Conservation (phyloP, 2,329 filamentous ascomycete genomes). For the Aspergillus sp. region DNA sequence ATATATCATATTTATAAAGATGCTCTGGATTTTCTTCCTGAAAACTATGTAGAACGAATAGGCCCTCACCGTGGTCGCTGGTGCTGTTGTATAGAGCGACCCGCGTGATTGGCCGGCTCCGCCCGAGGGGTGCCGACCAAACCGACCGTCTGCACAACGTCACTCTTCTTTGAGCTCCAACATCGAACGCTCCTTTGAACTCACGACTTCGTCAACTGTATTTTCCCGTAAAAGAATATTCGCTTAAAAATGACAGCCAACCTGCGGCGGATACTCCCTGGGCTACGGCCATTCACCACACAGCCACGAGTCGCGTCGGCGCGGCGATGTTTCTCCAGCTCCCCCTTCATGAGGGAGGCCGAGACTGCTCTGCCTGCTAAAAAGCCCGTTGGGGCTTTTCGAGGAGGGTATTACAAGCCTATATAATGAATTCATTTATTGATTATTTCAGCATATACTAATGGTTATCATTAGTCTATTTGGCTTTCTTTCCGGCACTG, state of each 20-base stretch:
- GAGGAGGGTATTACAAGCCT: conserved; percentile 61
- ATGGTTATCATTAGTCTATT: conserved; percentile 63
- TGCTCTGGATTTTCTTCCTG: neutral
- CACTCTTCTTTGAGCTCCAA: conserved; percentile 15
- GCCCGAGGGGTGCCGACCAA: conserved; percentile 12
- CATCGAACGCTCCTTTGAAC: neutral
- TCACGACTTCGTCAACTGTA: neutral
- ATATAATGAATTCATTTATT: neutral
- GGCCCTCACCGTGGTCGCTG: neutral
- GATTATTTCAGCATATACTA: neutral
- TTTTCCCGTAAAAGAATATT: neutral
- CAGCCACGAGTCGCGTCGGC: conserved; percentile 24
- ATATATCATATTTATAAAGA: neutral
- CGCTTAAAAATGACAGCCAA: conserved; percentile 13
- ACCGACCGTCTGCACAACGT: conserved; percentile 14
- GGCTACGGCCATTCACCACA: conserved; percentile 15
- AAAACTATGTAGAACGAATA: neutral
- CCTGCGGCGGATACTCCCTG: conserved; percentile 20
- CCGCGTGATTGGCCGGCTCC: conserved; percentile 15
- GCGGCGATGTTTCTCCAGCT: conserved; percentile 37
- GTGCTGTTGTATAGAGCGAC: conserved; percentile 14
- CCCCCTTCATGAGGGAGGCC: conserved; percentile 35
- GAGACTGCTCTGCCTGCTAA: conserved; percentile 52
- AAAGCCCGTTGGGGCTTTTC: conserved; percentile 69
- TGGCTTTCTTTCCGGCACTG: conserved; percentile 84